phyloP scores from a whole-genome alignment of 495 filamentous ascomycete genomes.

The Podospora didyma region DNA sequence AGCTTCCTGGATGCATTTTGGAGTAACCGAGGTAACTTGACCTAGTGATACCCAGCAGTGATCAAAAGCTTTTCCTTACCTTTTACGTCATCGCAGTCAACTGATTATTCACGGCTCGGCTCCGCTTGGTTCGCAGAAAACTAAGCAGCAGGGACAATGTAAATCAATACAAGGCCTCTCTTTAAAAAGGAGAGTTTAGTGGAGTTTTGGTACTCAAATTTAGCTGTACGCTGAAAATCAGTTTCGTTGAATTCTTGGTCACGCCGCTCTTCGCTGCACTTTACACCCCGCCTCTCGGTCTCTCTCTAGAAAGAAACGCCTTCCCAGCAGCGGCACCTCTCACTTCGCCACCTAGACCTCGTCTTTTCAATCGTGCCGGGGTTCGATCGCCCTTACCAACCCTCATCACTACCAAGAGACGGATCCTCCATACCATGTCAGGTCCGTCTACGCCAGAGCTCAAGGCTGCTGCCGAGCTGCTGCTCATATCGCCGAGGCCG shows the following conservation, averaged over 20 bases:
- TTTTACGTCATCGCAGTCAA: too few species aligned
- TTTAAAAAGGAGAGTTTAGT: too few species aligned
- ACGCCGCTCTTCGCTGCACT: conserved; percentile 1
- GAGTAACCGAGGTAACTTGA: too few species aligned
- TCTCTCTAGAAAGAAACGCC: not conserved
- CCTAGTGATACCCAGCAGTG: too few species aligned
- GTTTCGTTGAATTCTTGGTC: not conserved
- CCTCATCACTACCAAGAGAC: conserved; percentile 3
- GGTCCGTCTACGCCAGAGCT: conserved; percentile 4
- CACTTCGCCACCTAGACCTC: conserved; percentile 3
- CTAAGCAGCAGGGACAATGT: too few species aligned
- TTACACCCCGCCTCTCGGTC: not conserved
- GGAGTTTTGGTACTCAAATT: not conserved
- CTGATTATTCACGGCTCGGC: too few species aligned
- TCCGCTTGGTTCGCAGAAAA: too few species aligned
- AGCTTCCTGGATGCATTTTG: too few species aligned
- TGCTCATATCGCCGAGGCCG: not conserved
- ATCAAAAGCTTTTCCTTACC: too few species aligned
- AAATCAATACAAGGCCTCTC: too few species aligned
- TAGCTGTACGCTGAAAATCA: not conserved
- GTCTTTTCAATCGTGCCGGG: conserved; percentile 2
- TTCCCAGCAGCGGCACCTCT: not conserved
- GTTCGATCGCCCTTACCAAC: conserved; percentile 2
- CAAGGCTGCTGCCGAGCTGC: not conserved
- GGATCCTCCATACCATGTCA: conserved; percentile 4